Evolutionary conservation across 768 basidiomycete species (phyloP), one percentile per base, ranked within the genome.

Genomic region (Gautieria morchelliformis): DNA sequence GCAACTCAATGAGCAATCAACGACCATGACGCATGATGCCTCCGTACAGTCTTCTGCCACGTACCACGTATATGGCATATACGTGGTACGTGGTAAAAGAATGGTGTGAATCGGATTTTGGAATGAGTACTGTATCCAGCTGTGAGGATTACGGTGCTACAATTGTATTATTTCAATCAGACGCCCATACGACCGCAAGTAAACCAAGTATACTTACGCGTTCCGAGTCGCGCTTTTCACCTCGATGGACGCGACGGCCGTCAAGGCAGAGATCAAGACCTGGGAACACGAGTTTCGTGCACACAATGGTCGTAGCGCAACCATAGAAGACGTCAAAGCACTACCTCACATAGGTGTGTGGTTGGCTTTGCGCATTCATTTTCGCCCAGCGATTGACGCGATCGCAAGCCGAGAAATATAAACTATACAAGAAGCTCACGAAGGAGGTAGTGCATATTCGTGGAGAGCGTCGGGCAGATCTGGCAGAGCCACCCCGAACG

Each of bases 211-310:
- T 37, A 37, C 10, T 3, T 14, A 37, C 35, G 35, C 35, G 35
- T 37, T 27, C 27, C 27, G 27, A 27, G n/a, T n/a, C 35, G 35
- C 35, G 35, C 35, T 37, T 14, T 27, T 3, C 4, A 37, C 35
- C 35, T 37, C 20, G 3, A 65, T 72, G 63, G 78, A 82, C 63
- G 59, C 81, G 54, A 66, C 76, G 35, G 61, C 73, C 49, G 69
- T 90, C 35, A 80, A 82, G 10, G 72, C 83, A 59, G 82, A 91
- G 65, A 81, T 92, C 60, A 92, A 92, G 68, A 60, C 72, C 44
- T 92, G 88, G 83, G 89, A 91, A 65, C 83, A 82, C 60, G 73
- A 74, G 19, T 92, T 89, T 69, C 80, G 75, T 58, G 68, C 71
- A 0, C 63, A 62, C 0, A 72, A 88, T 66, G 79, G 77, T 41